A percentile compares a stretch with the other conserved stretches of the same genome.
Evolutionary conservation across 345 rosid species (phyloP).

Genomic region (Eutrema yunnanense): DNA sequence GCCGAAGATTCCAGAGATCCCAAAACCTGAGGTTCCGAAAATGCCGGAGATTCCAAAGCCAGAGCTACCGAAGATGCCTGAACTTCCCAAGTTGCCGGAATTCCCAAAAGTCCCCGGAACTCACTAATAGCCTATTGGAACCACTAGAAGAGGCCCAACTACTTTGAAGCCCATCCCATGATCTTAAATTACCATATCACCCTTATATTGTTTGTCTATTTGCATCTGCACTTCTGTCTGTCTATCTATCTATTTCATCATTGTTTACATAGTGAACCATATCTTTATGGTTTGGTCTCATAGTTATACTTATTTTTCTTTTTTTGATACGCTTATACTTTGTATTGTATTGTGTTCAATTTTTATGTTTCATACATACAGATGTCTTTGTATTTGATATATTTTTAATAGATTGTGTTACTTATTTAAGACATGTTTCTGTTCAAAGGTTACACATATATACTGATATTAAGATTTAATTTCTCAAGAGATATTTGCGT

Average conservation of each 20-base stretch:
- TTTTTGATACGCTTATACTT: neutral
- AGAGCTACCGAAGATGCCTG: slow-evolving; percentile 3
- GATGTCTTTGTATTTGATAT: neutral
- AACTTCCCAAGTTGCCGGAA: slow-evolving; percentile 29
- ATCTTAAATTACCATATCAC: neutral
- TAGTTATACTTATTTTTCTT: neutral
- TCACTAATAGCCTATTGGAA: neutral
- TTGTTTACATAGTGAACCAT: neutral
- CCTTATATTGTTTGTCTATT: neutral
- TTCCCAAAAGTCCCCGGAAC: slow-evolving; percentile 22
- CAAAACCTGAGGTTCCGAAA: slow-evolving; percentile 15
- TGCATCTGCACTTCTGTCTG: neutral
- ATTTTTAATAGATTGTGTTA: neutral
- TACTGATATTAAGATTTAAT: neutral
- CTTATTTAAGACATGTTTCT: neutral
- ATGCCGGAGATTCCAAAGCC: slow-evolving; percentile 7
- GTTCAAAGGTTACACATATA: neutral
- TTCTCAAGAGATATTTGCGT: neutral
- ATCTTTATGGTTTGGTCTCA: neutral
- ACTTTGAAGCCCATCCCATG: neutral
- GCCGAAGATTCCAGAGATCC: neutral
- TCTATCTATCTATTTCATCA: neutral
- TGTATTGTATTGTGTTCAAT: neutral
- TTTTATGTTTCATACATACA: slow-evolving; percentile 6
- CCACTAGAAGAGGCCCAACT: neutral